Percentiles rank a stretch among this genome's conserved stretches.
phyloP scores from a whole-genome alignment of 495 filamentous ascomycete genomes.

The Terfezia claveryi region DNA sequence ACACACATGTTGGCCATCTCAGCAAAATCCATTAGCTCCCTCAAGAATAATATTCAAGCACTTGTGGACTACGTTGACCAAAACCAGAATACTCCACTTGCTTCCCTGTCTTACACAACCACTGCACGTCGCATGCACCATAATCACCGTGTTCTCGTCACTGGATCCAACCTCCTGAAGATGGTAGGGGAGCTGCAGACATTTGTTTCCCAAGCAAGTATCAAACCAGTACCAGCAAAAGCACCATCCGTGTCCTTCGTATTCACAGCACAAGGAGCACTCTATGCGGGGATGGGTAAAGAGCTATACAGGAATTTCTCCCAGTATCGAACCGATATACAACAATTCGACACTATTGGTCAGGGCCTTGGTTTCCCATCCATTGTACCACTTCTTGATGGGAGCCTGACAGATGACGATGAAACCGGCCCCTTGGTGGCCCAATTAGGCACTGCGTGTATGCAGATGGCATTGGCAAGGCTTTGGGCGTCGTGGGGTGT shows the following conservation, averaged over 20 bases:
- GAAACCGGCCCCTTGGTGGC: conserved; percentile 50
- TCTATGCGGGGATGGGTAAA: conserved; percentile 45
- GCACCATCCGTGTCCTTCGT: conserved; percentile 37
- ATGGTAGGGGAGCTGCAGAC: neutral
- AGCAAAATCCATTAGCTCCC: conserved; percentile 34
- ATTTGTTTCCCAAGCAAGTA: neutral
- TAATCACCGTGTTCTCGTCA: conserved; percentile 43
- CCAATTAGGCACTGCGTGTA: conserved; percentile 53
- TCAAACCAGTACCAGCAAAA: conserved; percentile 18
- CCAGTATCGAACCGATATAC: conserved; percentile 47
- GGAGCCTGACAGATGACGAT: conserved; percentile 32
- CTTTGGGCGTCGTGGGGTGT: conserved; percentile 66
- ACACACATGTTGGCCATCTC: conserved; percentile 35
- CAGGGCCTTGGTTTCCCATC: conserved; percentile 48
- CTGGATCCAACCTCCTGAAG: conserved; percentile 26
- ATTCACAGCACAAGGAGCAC: conserved; percentile 51
- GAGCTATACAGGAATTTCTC: conserved; percentile 42
- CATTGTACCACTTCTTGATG: conserved; percentile 44
- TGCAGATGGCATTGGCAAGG: conserved; percentile 68
- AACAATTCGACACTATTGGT: conserved; percentile 46
- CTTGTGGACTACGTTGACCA: conserved; percentile 32
- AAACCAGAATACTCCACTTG: conserved; percentile 28
- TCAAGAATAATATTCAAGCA: conserved; percentile 30
- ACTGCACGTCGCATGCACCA: conserved; percentile 74
- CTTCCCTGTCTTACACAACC: conserved; percentile 52